Evolutionary conservation across 805 yeast genomes (phyloP).

Genomic region (Cyberlindnera xylosilytica): DNA sequence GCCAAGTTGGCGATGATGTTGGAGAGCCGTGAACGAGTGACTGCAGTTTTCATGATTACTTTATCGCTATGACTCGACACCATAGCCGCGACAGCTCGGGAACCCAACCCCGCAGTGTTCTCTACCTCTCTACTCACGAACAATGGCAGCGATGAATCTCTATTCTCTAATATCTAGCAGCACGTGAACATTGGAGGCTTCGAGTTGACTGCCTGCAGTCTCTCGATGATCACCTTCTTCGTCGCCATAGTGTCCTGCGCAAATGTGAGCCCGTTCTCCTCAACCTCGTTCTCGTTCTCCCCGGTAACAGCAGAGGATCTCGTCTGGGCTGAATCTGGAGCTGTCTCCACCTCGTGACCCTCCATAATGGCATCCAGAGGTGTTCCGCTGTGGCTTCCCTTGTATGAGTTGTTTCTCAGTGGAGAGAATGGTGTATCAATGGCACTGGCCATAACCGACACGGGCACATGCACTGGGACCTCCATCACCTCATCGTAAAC

Average conservation of each 20-base stretch:
- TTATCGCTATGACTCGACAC: too few species aligned
- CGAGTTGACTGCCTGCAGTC: constrained; percentile 50
- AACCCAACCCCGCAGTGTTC: too few species aligned
- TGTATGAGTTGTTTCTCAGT: neutral
- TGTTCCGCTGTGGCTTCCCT: neutral
- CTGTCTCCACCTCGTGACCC: neutral
- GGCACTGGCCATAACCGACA: constrained; percentile 38
- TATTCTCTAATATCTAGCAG: neutral
- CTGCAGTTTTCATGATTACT: too few species aligned
- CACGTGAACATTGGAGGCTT: constrained; percentile 63
- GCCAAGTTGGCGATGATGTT: too few species aligned
- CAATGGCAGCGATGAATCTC: too few species aligned
- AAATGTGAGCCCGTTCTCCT: constrained; percentile 8
- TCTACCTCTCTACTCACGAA: too few species aligned
- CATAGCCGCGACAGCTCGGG: too few species aligned
- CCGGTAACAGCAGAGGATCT: neutral
- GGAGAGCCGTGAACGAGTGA: too few species aligned
- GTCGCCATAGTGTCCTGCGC: constrained; percentile 22
- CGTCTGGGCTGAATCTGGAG: neutral
- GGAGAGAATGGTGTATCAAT: constrained; percentile 38
- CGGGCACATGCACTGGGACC: constrained; percentile 45
- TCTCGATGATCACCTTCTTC: constrained; percentile 54
- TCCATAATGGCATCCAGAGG: constrained; percentile 7
- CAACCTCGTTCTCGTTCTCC: neutral
- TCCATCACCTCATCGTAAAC: constrained; percentile 62